Conservation (phyloP, 495 filamentous ascomycete species). For the Parathielavia hyrcaniae region DNA sequence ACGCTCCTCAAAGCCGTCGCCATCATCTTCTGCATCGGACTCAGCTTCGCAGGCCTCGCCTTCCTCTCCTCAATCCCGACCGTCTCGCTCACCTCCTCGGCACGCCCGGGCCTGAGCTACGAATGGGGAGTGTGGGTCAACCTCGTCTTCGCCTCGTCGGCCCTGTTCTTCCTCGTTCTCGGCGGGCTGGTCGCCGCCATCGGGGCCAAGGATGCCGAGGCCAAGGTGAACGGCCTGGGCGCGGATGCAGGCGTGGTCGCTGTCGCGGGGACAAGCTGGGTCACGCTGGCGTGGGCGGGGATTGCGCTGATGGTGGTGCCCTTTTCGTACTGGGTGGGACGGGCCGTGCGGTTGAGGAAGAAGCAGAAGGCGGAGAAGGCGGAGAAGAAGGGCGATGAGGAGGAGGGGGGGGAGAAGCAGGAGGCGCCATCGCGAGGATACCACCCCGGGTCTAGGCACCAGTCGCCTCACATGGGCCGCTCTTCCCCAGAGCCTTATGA, state of each 20-base stretch:
- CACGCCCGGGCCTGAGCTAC: background rate
- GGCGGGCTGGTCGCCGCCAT: conserved; percentile 25
- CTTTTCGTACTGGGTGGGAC: conserved; percentile 45
- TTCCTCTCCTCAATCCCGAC: conserved; percentile 46
- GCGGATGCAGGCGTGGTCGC: conserved; percentile 32
- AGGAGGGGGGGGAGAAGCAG: too few species aligned
- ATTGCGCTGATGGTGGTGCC: conserved; percentile 55
- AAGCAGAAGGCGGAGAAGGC: background rate
- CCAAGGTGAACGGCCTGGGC: conserved; percentile 32
- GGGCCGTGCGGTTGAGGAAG: background rate
- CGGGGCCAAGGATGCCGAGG: conserved; percentile 28
- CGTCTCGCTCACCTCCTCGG: conserved; percentile 29
- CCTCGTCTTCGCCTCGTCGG: conserved; percentile 25
- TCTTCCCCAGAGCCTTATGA: too few species aligned
- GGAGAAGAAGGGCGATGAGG: background rate
- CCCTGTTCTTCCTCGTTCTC: conserved; percentile 21
- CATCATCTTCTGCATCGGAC: conserved; percentile 58
- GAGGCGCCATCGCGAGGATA: too few species aligned
- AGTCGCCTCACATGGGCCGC: too few species aligned
- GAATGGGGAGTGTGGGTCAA: conserved; percentile 12
- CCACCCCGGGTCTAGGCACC: too few species aligned
- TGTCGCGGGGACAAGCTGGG: conserved; percentile 30
- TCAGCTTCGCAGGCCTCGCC: conserved; percentile 50
- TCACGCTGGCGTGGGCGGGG: conserved; percentile 56
- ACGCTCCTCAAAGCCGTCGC: conserved; percentile 49